phyloP scores from a whole-genome alignment of 371 early-diverging fungal genomes.

The Lichtheimia corymbifera region DNA sequence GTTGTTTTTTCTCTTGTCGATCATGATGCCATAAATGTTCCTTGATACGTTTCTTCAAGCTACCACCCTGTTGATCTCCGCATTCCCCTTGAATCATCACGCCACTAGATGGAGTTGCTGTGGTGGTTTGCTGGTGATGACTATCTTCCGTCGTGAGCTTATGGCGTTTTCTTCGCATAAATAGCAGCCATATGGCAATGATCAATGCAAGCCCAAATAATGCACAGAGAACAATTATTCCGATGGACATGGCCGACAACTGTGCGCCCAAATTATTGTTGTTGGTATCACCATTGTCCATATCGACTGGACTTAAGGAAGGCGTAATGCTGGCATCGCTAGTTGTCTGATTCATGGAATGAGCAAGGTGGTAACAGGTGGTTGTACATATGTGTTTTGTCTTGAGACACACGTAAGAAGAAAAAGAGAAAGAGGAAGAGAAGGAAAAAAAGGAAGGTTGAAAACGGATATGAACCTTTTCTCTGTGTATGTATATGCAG shows the following conservation, averaged over 20 bases:
- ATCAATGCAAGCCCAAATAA: slow-evolving; percentile 5
- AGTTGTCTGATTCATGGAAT: no score
- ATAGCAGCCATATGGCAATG: slow-evolving; percentile 2
- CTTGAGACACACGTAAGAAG: no score
- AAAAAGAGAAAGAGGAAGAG: no score
- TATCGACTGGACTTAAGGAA: no score
- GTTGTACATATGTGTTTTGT: no score
- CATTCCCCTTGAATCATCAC: no score
- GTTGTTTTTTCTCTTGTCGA: neutral
- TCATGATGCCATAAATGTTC: slow-evolving; percentile 9
- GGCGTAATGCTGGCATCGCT: no score
- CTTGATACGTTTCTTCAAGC: slow-evolving; percentile 6
- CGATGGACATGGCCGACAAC: slow-evolving; percentile 9
- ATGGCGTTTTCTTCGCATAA: neutral
- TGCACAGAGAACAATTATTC: slow-evolving; percentile 7
- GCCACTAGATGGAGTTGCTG: neutral
- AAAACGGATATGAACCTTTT: no score
- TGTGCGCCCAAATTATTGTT: neutral
- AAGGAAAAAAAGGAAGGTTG: no score
- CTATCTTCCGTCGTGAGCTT: neutral
- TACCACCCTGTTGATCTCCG: neutral
- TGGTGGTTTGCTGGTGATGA: neutral
- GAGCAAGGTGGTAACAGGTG: no score
- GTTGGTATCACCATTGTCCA: neutral
- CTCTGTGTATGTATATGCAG: no score